Evolutionary conservation across 2,329 filamentous ascomycete species (phyloP).

Genomic region (Penicillium fuscoglaucum): DNA sequence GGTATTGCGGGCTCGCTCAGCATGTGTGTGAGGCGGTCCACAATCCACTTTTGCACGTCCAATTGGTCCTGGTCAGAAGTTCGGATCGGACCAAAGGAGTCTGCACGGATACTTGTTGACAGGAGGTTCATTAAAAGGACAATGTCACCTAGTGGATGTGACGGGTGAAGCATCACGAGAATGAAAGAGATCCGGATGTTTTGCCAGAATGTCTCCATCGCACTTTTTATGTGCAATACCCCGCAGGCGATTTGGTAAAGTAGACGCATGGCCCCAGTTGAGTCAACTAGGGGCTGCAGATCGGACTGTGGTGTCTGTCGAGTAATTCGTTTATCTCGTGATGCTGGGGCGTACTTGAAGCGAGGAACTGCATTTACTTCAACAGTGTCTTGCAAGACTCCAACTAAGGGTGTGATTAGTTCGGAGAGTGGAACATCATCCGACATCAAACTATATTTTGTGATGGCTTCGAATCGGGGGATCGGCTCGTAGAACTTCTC

Average conservation of each 20-base stretch:
- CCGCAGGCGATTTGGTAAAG: constrained; percentile 54
- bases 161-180: constrained; percentile 59
- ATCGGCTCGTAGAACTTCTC: constrained; percentile 53
- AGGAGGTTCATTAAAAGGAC: constrained; percentile 56
- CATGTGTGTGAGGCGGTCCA: constrained; percentile 59
- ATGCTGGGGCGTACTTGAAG: constrained; percentile 47
- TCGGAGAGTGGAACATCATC: constrained; percentile 40
- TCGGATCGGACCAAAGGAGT: constrained; percentile 57
- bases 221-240: constrained; percentile 46
- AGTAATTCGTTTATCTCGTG: constrained; percentile 41
- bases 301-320: constrained; percentile 44
- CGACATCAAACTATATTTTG: constrained; percentile 42
- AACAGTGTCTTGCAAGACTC: constrained; percentile 46
- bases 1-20: constrained; percentile 55
- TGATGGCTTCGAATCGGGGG: constrained; percentile 44
- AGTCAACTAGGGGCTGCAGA: constrained; percentile 53
- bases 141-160: constrained; percentile 59
- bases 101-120: constrained; percentile 53
- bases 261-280: constrained; percentile 55
- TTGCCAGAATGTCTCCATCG: constrained; percentile 55
- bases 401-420: constrained; percentile 41
- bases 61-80: constrained; percentile 40
- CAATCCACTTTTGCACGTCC: constrained; percentile 48
- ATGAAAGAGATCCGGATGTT: constrained; percentile 58
- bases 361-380: constrained; percentile 58